phyloP scores from a whole-genome alignment of 768 basidiomycete species.

The Ramaria sp. region DNA sequence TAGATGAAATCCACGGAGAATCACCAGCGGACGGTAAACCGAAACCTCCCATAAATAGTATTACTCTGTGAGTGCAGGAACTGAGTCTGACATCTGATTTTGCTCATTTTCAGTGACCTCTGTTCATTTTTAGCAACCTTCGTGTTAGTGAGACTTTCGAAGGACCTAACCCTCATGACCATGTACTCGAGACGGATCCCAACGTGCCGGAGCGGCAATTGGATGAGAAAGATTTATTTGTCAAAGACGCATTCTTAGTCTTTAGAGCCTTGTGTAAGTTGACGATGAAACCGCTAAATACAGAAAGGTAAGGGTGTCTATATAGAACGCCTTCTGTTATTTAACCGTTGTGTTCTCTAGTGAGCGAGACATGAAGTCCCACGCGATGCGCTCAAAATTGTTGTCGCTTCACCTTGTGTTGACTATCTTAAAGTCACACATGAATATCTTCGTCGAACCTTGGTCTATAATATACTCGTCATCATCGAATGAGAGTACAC shows the following conservation, averaged over 20 bases:
- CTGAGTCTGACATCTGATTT: neutral
- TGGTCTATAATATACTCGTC: slow-evolving; percentile 86
- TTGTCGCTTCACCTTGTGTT: slow-evolving; percentile 90
- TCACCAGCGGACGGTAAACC: neutral
- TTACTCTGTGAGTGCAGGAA: neutral
- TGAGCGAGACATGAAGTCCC: slow-evolving; percentile 92
- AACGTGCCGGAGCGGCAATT: slow-evolving; percentile 33
- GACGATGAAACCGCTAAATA: slow-evolving; percentile 93
- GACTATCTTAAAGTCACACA: slow-evolving; percentile 84
- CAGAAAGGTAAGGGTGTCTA: slow-evolving; percentile 61
- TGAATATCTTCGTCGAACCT: slow-evolving; percentile 82
- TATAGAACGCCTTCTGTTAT: neutral
- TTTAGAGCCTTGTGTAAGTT: slow-evolving; percentile 95
- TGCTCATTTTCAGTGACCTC: neutral
- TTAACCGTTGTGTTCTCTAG: slow-evolving; percentile 29
- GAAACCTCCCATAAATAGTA: neutral
- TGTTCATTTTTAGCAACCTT: neutral
- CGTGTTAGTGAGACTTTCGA: slow-evolving; percentile 26
- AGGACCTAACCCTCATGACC: slow-evolving; percentile 23
- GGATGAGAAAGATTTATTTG: slow-evolving; percentile 76
- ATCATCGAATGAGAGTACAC: slow-evolving; percentile 77
- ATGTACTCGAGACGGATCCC: slow-evolving; percentile 18
- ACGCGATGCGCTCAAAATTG: slow-evolving; percentile 94
- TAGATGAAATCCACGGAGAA: neutral
- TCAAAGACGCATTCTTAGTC: slow-evolving; percentile 97